Evolutionary conservation across 2,329 filamentous ascomycete species (phyloP).

Genomic region (Colletotrichum echinochloae): DNA sequence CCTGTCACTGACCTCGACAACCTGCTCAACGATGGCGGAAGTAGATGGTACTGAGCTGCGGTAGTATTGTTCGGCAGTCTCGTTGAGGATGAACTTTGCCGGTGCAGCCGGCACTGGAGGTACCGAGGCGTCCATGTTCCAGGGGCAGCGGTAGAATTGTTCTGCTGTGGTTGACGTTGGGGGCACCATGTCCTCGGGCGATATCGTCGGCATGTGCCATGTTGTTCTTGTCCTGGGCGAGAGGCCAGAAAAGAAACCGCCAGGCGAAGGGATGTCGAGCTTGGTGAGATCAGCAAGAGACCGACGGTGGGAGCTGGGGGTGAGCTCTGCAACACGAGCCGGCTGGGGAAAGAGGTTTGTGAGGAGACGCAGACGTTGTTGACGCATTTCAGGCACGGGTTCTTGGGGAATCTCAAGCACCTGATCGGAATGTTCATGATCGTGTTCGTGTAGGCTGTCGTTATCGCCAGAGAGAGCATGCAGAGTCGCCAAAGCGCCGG

Average conservation of each 20-base stretch:
- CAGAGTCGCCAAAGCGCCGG: slow-evolving; percentile 83
- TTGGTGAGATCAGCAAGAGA: slow-evolving; percentile 80
- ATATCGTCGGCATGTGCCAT: slow-evolving; percentile 75
- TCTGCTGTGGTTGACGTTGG: slow-evolving; percentile 93
- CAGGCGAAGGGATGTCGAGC: slow-evolving; percentile 90
- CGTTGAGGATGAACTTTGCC: slow-evolving; percentile 45
- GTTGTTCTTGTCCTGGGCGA: slow-evolving; percentile 81
- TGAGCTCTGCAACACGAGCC: slow-evolving; percentile 48
- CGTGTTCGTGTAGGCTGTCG: slow-evolving; percentile 65
- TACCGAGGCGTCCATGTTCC: slow-evolving; percentile 63
- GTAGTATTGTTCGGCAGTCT: slow-evolving; percentile 55
- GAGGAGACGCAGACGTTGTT: slow-evolving; percentile 63
- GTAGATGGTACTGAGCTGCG: slow-evolving; percentile 49
- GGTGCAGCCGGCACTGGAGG: slow-evolving; percentile 48
- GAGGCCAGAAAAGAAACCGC: slow-evolving; percentile 90
- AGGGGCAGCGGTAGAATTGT: slow-evolving; percentile 89
- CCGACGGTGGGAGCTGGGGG: slow-evolving; percentile 60
- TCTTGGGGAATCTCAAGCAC: slow-evolving; percentile 60
- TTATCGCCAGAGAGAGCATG: slow-evolving; percentile 75
- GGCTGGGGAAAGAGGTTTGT: slow-evolving; percentile 53
- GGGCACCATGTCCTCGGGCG: slow-evolving; percentile 66
- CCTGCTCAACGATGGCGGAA: slow-evolving; percentile 71
- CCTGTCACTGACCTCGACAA: slow-evolving; percentile 69
- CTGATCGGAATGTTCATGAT: slow-evolving; percentile 67
- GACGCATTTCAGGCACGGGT: slow-evolving; percentile 64